A percentile compares a stretch with the other conserved stretches of the same genome.
Evolutionary conservation across 108 stramenopile genomes (phyloP).

Genomic region (Cafeteria roenbergensis): DNA sequence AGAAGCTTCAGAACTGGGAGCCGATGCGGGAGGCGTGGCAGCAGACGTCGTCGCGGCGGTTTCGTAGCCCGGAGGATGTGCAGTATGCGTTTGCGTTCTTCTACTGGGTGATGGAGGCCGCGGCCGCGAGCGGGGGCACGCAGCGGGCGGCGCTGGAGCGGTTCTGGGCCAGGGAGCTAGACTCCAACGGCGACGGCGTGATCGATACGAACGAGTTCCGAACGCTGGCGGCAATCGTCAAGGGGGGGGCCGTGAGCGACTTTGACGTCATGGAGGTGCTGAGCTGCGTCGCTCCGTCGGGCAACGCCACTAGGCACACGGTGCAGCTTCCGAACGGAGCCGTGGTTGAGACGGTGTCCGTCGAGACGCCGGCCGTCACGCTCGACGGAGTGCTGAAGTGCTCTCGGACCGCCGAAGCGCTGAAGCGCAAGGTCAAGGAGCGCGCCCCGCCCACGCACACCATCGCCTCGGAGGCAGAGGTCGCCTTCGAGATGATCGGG

Average conservation of each 20-base stretch:
- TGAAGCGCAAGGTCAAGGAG: not conserved
- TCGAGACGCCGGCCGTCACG: not conserved
- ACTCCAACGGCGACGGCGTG: constrained; percentile 24
- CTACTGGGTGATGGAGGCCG: constrained; percentile 28
- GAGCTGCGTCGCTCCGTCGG: not conserved
- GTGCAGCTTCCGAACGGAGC: not conserved
- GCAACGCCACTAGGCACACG: not conserved
- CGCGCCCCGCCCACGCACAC: not conserved
- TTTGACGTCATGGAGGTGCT: constrained; percentile 8
- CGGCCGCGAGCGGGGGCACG: too few relatives aligned
- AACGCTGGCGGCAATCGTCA: constrained; percentile 14
- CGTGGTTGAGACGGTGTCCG: not conserved
- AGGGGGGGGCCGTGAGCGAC: constrained; percentile 4
- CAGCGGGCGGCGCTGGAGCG: not conserved
- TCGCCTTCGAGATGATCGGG: constrained; percentile 40
- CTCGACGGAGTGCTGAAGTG: constrained; percentile 4
- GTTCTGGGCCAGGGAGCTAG: constrained; percentile 21
- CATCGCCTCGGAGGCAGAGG: constrained; percentile 5
- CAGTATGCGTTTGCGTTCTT: constrained; percentile 42
- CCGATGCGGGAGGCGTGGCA: constrained; percentile 22
- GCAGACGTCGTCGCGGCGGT: constrained; percentile 24
- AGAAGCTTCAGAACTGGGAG: constrained; percentile 22
- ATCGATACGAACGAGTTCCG: constrained; percentile 24
- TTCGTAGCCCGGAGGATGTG: constrained; percentile 31
- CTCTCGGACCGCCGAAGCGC: not conserved